Base-by-base conservation (phyloP, 164 flowering plant genomes). In the Houttuynia cordata region DNA sequence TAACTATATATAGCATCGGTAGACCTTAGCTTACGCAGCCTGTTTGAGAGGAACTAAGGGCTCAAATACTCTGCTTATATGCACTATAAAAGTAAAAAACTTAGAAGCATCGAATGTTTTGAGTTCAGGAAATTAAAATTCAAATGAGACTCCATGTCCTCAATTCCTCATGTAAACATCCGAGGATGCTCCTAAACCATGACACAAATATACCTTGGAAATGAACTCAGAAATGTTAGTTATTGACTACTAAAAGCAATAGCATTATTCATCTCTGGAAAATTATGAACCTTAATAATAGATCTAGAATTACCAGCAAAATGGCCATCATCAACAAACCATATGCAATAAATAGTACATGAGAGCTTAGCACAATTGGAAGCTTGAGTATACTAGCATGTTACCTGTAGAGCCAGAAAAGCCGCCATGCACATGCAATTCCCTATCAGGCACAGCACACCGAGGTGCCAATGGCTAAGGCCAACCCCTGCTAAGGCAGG, bases 351-450 rank as follows among this genome's bases (percentile, higher is more conserved):
- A 17, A 45, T 12, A 45, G 49, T 12, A 45, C 2, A 45, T 45
- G 13, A 12, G 49, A 12, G 49, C 6, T 30, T 30, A 30, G 37
- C 37, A 30, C 8, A 17, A 12, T 45, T 45, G 17, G 17, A 45
- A 45, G 14, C 49, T 45, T 12, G 17, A 45, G 13, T 17, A 45
- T 12, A 45, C 49, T 17, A 17, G 17, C 14, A 7, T 3, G 17
- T 45, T 61, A 93, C 99, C 97, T 90, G 99, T 67, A 90, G 75
- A 47, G 96, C 85, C 51, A 93, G 75, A 69, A 82, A 93, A 57
- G 87, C 65, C 45, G 99, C 94, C 99, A 93, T 86, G 83, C 96
- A 93, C 77, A 93, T 74, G 60, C 96, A 90, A 73, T 93, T 93
- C 58, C 95, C 99, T 10, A 93, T 79, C 45, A 93, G 77, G 76